Percentiles rank a stretch among this genome's conserved stretches.
These are phyloP conservation scores for Mycena latifolia DNA, from an alignment of 768 basidiomycete species.

Conservation along the genomic window DNA sequence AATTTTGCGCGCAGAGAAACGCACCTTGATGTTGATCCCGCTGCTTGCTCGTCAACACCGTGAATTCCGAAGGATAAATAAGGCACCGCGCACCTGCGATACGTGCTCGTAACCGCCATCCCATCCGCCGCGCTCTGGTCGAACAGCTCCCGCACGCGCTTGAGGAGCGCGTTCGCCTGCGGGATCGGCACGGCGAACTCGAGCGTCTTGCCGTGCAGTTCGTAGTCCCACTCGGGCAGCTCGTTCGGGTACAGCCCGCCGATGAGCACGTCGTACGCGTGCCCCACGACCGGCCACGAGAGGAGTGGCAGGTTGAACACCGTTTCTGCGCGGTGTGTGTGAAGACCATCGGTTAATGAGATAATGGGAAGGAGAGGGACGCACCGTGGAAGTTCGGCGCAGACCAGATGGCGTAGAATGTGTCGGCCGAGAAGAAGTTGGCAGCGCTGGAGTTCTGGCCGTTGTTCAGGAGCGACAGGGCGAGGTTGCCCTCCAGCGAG, in stretches of 20 bases:
- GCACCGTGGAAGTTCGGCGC: conserved; percentile 52
- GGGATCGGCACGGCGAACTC: conserved; percentile 51
- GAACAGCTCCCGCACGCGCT: conserved; percentile 48
- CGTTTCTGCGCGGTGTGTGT: conserved; percentile 40
- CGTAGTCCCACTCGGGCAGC: conserved; percentile 51
- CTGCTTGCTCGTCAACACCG: conserved; percentile 33
- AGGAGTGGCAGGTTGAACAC: conserved; percentile 44
- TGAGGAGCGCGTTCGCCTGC: conserved; percentile 46
- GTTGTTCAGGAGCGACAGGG: conserved; percentile 44
- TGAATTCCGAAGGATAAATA: no score
- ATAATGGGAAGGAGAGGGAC: not conserved
- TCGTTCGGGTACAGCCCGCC: conserved; percentile 49
- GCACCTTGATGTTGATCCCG: conserved; percentile 51
- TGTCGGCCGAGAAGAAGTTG: conserved; percentile 48
- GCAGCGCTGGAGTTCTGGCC: conserved; percentile 48
- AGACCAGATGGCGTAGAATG: conserved; percentile 48
- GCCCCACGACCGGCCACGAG: conserved; percentile 50
- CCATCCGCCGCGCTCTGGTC: conserved; percentile 49
- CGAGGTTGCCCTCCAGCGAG: conserved; percentile 44
- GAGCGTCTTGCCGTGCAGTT: conserved; percentile 49
- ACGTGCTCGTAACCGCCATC: conserved; percentile 51
- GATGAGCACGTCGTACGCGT: conserved; percentile 53
- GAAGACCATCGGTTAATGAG: no score
- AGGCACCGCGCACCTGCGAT: conserved; percentile 43
- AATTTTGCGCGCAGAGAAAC: conserved; percentile 1